Conservation (phyloP, 2,329 filamentous ascomycete species). For the Penicillium sp. region DNA sequence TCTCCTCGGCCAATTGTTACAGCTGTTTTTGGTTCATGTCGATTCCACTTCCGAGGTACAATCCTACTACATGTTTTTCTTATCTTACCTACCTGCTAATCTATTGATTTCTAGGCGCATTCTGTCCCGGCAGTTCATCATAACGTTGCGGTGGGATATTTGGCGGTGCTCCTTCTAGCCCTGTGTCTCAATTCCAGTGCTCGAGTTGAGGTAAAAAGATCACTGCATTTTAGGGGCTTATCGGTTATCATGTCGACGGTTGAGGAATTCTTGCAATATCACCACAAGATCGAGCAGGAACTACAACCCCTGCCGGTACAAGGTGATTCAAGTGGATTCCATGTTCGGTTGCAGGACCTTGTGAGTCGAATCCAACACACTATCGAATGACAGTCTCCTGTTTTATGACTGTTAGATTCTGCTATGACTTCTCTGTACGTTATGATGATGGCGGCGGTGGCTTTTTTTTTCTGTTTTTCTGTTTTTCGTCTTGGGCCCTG, state of each 20-base stretch:
- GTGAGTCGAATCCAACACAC: slow-evolving; percentile 45
- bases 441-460: not conserved
- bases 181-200: slow-evolving; percentile 62
- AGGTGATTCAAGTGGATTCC: slow-evolving; percentile 54
- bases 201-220: slow-evolving; percentile 42
- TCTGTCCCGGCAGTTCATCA: slow-evolving; percentile 68
- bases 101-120: slow-evolving; percentile 43
- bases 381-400: slow-evolving; percentile 8
- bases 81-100: not conserved
- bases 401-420: not conserved
- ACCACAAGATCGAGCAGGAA: slow-evolving; percentile 58
- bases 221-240: slow-evolving; percentile 51
- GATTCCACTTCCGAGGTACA: slow-evolving; percentile 67
- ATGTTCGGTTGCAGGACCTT: slow-evolving; percentile 54
- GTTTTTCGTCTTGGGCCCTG: not conserved
- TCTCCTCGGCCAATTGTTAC: slow-evolving; percentile 61
- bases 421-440: not conserved
- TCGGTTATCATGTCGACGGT: slow-evolving; percentile 56
- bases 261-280: slow-evolving; percentile 61
- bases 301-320: slow-evolving; percentile 42
- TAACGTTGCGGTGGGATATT: slow-evolving; percentile 82
- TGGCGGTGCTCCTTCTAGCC: slow-evolving; percentile 80
- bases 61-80: not conserved
- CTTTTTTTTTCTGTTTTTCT: not conserved
- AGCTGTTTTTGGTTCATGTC: slow-evolving; percentile 67